Evolutionary conservation across 768 basidiomycete genomes (phyloP).

Genomic region (Russula lepida): DNA sequence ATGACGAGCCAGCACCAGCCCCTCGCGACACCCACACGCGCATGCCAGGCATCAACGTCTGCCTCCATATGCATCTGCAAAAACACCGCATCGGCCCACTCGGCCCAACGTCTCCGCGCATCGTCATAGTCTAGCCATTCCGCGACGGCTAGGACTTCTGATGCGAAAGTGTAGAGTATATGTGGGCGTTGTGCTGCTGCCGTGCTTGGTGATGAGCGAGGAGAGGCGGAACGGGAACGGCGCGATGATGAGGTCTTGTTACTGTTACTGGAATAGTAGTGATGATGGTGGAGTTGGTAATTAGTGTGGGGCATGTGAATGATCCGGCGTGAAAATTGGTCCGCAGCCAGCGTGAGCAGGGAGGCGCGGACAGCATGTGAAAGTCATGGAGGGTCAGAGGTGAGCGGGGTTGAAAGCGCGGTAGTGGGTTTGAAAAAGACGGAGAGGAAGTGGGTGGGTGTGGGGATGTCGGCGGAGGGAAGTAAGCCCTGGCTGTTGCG

Average conservation of each 20-base stretch:
- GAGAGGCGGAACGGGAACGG: background rate
- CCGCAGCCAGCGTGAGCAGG: constrained; percentile 52
- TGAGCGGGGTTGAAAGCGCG: constrained; percentile 27
- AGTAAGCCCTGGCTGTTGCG: background rate
- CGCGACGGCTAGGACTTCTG: constrained; percentile 50
- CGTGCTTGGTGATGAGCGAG: background rate
- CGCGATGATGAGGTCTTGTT: background rate
- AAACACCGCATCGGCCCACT: constrained; percentile 54
- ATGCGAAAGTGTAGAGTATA: constrained; percentile 55
- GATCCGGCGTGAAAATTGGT: constrained; percentile 61
- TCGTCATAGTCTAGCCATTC: constrained; percentile 41
- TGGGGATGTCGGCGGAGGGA: background rate
- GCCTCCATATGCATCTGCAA: constrained; percentile 57
- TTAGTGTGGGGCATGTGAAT: constrained; percentile 55
- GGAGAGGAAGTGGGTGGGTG: background rate
- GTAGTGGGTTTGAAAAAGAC: background rate
- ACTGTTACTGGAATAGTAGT: background rate
- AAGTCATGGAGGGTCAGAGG: constrained; percentile 49
- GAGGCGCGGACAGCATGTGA: constrained; percentile 32
- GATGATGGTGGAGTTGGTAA: constrained; percentile 20
- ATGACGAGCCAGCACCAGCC: constrained; percentile 50
- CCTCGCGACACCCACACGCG: constrained; percentile 37
- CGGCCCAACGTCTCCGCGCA: constrained; percentile 48
- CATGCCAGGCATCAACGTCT: constrained; percentile 43
- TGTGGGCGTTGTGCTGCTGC: constrained; percentile 32